A percentile compares a stretch with the other conserved stretches of the same genome.
Conservation (phyloP, 805 yeast species). For the Limtongozyma cylindracea region DNA sequence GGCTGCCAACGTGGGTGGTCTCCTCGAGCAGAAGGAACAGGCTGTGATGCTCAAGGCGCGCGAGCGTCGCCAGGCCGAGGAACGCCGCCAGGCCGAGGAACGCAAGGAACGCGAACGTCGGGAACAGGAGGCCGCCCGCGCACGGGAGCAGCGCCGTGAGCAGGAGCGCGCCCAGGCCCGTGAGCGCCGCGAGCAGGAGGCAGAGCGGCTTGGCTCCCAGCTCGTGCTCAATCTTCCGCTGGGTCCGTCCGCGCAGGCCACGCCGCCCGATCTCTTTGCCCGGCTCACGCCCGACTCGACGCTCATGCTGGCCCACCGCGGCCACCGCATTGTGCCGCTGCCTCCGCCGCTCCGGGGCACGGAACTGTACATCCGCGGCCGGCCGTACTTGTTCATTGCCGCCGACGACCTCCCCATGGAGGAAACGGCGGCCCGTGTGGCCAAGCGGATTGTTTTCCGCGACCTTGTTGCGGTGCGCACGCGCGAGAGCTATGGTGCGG, state of each 20-base stretch:
- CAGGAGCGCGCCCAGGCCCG: too few species aligned
- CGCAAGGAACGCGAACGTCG: constrained; percentile 1
- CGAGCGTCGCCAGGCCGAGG: constrained; percentile 6
- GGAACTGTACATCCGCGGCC: constrained; percentile 19
- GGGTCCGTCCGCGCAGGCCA: too few species aligned
- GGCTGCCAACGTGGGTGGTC: constrained; percentile 16
- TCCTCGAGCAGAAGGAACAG: constrained; percentile 10
- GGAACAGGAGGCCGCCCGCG: constrained; percentile 1
- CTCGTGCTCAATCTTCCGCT: too few species aligned
- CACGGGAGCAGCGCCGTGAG: not conserved
- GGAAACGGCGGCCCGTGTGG: too few species aligned
- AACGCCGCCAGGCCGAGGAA: constrained; percentile 3
- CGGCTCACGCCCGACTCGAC: constrained; percentile 4
- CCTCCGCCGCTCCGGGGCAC: constrained; percentile 21
- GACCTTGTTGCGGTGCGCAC: too few species aligned
- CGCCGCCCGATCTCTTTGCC: too few species aligned
- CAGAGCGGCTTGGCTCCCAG: too few species aligned
- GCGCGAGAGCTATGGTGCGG: too few species aligned
- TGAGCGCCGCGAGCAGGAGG: too few species aligned
- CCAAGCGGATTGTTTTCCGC: too few species aligned
- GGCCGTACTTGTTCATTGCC: constrained; percentile 31
- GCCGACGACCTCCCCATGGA: constrained; percentile 22
- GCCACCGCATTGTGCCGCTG: constrained; percentile 1
- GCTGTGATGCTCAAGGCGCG: constrained; percentile 7
- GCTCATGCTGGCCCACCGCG: constrained; percentile 7